Base-by-base conservation (phyloP, 495 filamentous ascomycete genomes). In the Aspergillus egyptiacus region DNA sequence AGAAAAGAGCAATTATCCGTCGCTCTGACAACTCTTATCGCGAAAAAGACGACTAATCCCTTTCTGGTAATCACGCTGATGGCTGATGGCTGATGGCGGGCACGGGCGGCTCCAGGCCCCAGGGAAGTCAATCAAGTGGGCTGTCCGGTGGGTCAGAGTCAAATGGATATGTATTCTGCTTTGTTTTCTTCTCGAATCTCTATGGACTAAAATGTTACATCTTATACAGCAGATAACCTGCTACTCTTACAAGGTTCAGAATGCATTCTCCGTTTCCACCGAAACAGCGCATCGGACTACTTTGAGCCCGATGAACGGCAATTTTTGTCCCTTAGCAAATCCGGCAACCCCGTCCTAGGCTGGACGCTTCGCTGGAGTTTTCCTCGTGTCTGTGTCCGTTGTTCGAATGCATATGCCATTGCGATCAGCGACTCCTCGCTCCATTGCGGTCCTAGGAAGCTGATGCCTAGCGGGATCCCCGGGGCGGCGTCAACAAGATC, bases 321-420 rank as follows among this genome's bases (percentile, higher is more conserved):
- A n/a, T n/a, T 31, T 6, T 3, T 25, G 20, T 3, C 14, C 15
- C 20, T 24, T 4, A 51, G 0, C 10, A 67, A 28, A 71, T 81
- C 68, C 7, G 32, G 58, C 43, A 83, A 53, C 55, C 75, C 69
- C 11, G 70, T 70, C 41, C 58, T 62, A 3, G 78, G 76, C 55
- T 67, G 57, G 13, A 82, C 39, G 42, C 73, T 73, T 25, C 77
- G 77, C 55, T 62, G 55, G 1, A 78, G 60, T 32, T 66, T 62
- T 38, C 69, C 52, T 39, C 78, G 55, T 4, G 72, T 67, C 63
- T 60, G 64, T n/a, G 79, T 85, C 50, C 72, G 63, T 62, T 86
- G 83, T 67, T 86, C 83, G 63, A 76, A 85, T 15, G 81, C 82
- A 65, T 82, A 85, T 23, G 81, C 82, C 62, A 77, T 73, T n/a